Conservation (phyloP, 441 rosid genomes). For the Corymbia citriodora region DNA sequence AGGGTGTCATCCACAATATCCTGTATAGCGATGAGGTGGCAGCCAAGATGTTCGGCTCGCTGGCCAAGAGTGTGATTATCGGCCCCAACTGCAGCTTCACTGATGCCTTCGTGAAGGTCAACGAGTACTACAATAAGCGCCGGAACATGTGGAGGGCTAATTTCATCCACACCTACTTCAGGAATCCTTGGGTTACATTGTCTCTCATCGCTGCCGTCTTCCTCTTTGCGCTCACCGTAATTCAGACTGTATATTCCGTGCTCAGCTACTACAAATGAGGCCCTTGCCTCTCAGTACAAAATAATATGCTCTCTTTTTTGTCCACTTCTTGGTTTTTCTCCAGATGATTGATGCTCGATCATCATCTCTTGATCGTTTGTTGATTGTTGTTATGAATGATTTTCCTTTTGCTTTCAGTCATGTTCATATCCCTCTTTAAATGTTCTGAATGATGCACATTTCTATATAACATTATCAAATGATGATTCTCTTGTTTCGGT, state of each 20-base stretch:
- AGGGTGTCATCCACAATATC: neutral
- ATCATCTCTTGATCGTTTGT: neutral
- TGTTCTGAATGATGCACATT: neutral
- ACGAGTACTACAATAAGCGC: neutral
- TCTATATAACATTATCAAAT: neutral
- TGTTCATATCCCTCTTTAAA: neutral
- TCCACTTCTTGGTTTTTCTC: neutral
- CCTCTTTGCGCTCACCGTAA: neutral
- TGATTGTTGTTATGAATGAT: neutral
- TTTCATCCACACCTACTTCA: neutral
- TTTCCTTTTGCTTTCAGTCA: neutral
- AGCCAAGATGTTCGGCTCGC: conserved; percentile 12
- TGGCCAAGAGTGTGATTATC: neutral
- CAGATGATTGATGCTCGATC: neutral
- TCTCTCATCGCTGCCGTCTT: conserved; percentile 12
- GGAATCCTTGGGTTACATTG: conserved; percentile 16
- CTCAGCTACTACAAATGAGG: neutral
- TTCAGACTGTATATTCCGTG: conserved; percentile 16
- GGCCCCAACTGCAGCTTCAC: no score
- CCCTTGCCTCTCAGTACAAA: neutral
- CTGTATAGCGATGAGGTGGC: conserved; percentile 19
- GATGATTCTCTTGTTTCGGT: neutral
- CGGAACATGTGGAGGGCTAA: neutral
- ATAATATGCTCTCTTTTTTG: no score
- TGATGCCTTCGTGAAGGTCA: neutral